phyloP scores from a whole-genome alignment of 306 rosid genomes.

The Abrus precatorius region DNA sequence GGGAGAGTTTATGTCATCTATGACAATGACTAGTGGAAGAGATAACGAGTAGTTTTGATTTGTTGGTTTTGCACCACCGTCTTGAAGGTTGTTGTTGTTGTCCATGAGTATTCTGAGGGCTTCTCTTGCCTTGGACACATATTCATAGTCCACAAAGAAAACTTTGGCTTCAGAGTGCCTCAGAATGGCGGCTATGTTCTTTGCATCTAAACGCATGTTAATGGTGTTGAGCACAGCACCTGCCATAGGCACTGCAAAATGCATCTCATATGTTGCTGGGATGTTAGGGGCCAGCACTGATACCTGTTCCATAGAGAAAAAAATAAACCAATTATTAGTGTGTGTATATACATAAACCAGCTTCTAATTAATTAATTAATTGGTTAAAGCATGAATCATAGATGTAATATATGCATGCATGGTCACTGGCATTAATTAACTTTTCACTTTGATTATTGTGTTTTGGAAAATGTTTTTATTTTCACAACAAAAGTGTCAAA shows the following conservation, averaged over 20 bases:
- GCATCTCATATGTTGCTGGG: conserved; percentile 98
- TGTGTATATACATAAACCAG: too few relatives aligned
- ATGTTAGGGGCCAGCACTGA: conserved; percentile 90
- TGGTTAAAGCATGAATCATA: too few relatives aligned
- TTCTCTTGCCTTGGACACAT: conserved; percentile 58
- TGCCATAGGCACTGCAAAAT: conserved; percentile 96
- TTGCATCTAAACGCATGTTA: conserved; percentile 78
- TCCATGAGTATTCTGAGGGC: conserved; percentile 62
- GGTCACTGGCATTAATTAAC: too few relatives aligned
- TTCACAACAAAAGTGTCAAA: too few relatives aligned
- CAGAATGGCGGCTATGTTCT: conserved; percentile 79
- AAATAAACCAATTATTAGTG: background rate
- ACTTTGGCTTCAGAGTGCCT: conserved; percentile 78
- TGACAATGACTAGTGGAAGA: conserved; percentile 75
- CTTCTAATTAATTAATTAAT: background rate
- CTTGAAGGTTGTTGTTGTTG: background rate
- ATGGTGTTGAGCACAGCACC: conserved; percentile 85
- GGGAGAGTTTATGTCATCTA: conserved; percentile 83
- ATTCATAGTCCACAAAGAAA: conserved; percentile 82
- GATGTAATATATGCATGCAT: too few relatives aligned
- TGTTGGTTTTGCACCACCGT: background rate
- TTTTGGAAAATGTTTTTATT: background rate
- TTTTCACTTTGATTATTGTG: background rate
- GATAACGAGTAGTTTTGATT: conserved; percentile 25
- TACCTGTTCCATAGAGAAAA: conserved; percentile 54